Evolutionary conservation across 1,139 yeast species (phyloP), one percentile per base, ranked within the genome.

Genomic region (Petasospora rhodanensis): DNA sequence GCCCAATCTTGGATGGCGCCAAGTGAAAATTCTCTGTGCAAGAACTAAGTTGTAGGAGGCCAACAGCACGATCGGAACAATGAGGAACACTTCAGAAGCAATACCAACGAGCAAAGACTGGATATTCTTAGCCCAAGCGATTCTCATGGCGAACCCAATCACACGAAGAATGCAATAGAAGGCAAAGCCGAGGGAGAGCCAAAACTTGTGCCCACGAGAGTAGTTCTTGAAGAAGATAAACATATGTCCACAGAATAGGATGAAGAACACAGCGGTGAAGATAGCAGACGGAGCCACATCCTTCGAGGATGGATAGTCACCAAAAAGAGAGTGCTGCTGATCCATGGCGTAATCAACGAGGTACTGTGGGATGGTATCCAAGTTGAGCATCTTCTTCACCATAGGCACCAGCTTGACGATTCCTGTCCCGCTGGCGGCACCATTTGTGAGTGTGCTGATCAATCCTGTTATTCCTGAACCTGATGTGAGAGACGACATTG

Each of bases 1-100:
- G 35, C 91, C 93, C 19, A 82, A 74, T 30, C 76, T 81, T 4
- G 94, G 93, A 52, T 83, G 93, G 52, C 84, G 66, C 86, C 91
- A 80, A 7, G 89, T 80, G 59, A 81, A 82, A 28, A 82, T 66
- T 46, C 94, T 69, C 55, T 82, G 91, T 5, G 87, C 87, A 41
- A 83, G 61, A 27, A 80, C 70, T 56, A 81, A 68, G 51, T 79
- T 78, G 45, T 74, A 62, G 1, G 80, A 68, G 15, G 76, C 73
- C 26, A 79, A 51, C 13, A 76, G 48, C 31, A 78, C 70, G 7
- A 77, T 64, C 16, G 77, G 80, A 40, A 79, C 59, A 41, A 79
- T 68, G 29, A 72, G 56, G 38, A 82, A 70, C 19, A 81, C 75
- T 31, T 71, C 76, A 21, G 80, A 66, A 4, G 82, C 66, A 31